Evolutionary conservation across 257 asterid genomes (phyloP), one percentile per base, ranked within the genome.

Genomic region (Perilla frutescens): DNA sequence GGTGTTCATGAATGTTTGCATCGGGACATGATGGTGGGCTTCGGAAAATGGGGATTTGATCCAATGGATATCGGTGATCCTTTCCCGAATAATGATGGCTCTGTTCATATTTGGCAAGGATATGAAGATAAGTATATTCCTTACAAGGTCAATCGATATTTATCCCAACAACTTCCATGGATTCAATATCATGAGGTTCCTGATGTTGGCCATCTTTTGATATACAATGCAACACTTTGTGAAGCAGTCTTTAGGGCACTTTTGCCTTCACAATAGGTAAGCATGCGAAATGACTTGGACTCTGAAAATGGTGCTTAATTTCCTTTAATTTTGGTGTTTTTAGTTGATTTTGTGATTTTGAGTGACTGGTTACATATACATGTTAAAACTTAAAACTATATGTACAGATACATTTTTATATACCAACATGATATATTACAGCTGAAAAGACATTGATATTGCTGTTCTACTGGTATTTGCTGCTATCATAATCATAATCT

Each of bases 71-170:
- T 92, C 51, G 39, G 62, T 2, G 72, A 88, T 79, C 96, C 93
- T 44, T 89, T 90, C 65, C 93, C 91, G 29, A 74, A 88, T 50
- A 76, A 81, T 4, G 88, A 89, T 62, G 89, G 96, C n/a, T 77
- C 81, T 0, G 89, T 90, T 80, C 97, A 90, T 73, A 43, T 92
- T 20, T 92, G 97, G 97, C 96, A 90, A 72, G 98, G 88, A 14
- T 75, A 53, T 0, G 89, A 92, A 71, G 96, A 92, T 72, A 86
- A 73, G 57, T 57, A 69, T 39, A 56, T 88, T 20, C 91, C 94
- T 1, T 59, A 58, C 10, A 74, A 80, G 72, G 57, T 90, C 58
- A 92, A 78, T 62, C 74, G 88, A 6, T 81, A 82, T 74, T 34
- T 90, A 59, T 71, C 90, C 5, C 56, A 82, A 72, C 69, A 83